A percentile compares a stretch with the other conserved stretches of the same genome.
Evolutionary conservation across 352 stramenopile species (phyloP).

Genomic region (Peronospora destructor): DNA sequence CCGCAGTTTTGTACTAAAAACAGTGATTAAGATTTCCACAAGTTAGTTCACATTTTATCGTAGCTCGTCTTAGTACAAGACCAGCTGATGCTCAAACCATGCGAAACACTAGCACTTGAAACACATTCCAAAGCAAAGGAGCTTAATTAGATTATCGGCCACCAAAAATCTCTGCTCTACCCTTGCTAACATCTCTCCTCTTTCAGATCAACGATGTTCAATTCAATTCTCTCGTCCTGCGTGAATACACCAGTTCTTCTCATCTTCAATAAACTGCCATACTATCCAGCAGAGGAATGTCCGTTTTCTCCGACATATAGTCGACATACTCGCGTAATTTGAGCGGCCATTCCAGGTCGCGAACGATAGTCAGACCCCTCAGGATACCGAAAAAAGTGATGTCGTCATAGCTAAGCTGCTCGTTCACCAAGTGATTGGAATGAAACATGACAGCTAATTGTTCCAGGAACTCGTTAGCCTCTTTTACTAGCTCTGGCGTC

Average conservation of each 20-base stretch:
- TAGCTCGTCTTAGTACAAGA: no score
- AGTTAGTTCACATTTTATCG: no score
- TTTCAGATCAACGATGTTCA: no score
- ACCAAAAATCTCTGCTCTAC: no score
- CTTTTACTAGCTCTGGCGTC: constrained; percentile 33
- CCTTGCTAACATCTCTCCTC: not conserved
- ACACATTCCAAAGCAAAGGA: no score
- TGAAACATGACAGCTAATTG: constrained; percentile 35
- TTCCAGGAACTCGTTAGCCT: constrained; percentile 37
- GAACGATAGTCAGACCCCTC: constrained; percentile 46
- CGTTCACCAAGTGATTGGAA: constrained; percentile 40
- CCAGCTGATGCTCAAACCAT: no score
- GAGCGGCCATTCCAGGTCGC: constrained; percentile 42
- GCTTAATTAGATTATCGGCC: no score
- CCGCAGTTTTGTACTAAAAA: no score
- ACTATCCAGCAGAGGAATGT: constrained; percentile 43
- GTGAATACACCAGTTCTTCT: no score
- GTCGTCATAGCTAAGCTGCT: constrained; percentile 55
- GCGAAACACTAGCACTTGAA: no score
- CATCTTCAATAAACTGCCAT: constrained; percentile 39
- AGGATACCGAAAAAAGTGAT: constrained; percentile 47
- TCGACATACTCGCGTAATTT: constrained; percentile 51
- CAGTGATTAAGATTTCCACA: no score
- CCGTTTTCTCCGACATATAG: constrained; percentile 37
- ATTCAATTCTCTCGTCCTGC: no score